Percentiles rank a stretch among this genome's conserved stretches.
phyloP scores from a whole-genome alignment of 116 monocot species.

The Cymodocea nodosa region DNA sequence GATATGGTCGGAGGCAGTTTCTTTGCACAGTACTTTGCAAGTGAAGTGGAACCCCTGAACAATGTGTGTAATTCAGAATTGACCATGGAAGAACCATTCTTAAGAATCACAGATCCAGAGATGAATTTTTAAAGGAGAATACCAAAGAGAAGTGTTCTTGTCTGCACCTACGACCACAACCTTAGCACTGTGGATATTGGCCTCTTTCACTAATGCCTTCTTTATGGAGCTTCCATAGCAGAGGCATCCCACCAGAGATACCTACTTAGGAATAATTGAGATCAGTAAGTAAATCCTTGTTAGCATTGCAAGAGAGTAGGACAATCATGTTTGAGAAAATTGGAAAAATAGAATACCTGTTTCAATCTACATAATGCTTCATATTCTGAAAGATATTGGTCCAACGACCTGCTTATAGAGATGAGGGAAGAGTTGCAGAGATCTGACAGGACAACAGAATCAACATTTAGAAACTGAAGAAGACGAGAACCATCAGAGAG shows the following conservation, averaged over 20 bases:
- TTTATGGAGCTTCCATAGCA: conserved; percentile 44
- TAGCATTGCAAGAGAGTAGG: background rate
- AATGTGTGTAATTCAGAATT: conserved; percentile 5
- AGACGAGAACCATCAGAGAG: background rate
- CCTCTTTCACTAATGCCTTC: conserved; percentile 64
- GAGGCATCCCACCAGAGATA: conserved; percentile 53
- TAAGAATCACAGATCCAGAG: background rate
- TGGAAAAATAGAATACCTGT: conserved; percentile 16
- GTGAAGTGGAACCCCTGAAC: conserved; percentile 47
- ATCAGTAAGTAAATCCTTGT: conserved; percentile 1
- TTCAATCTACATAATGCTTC: conserved; percentile 38
- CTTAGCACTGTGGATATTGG: conserved; percentile 31
- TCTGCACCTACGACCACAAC: conserved; percentile 54
- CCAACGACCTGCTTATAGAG: conserved; percentile 30
- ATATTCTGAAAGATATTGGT: conserved; percentile 34
- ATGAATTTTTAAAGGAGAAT: conserved; percentile 1
- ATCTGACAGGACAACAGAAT: conserved; percentile 1
- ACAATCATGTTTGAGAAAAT: background rate
- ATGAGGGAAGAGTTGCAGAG: conserved; percentile 13
- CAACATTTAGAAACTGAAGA: background rate
- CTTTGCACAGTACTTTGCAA: conserved; percentile 71
- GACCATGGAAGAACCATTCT: background rate
- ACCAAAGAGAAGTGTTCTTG: conserved; percentile 50
- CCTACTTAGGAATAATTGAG: conserved; percentile 17
- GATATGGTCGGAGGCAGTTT: conserved; percentile 43